Base-by-base conservation (phyloP, 2,329 filamentous ascomycete genomes). In the Trichothecium sympodiale region DNA sequence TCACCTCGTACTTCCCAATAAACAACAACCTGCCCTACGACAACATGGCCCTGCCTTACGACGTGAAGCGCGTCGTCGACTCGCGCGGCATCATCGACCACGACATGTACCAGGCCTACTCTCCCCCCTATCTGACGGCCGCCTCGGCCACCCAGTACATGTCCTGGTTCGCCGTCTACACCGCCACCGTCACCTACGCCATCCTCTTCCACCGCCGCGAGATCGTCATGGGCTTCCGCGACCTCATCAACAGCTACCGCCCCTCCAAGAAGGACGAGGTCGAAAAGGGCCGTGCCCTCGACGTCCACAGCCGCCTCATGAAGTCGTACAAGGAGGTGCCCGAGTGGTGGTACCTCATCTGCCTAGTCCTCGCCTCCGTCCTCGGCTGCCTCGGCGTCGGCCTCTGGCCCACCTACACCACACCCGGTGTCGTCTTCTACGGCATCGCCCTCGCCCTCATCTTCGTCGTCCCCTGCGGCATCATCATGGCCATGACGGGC, bases 401-500 rank as follows among this genome's bases (percentile, higher is more conserved):
- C 2, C 57, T 54, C 3, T 71, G 62, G 60, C 59, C 66, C 10
- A 73, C 68, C 0, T 60, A 71, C 40, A 71, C 69, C 1, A 61
- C 63, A 0, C 62, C 64, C 1, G 65, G 61, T 2, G 67, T 70
- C 17, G 62, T 72, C 12, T 67, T 71, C 35, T 69, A 67, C 43
- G 66, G 66, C 27, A 52, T 73, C 13, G 55, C 55, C 1, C 59
- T 74, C 9, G 68, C 64, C 43, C 44, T 68, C 9, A 43, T 72
- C 17, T 70, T 72, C 38, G 61, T 72, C 29, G 57, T 73, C 8
- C 68, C 68, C 4, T 57, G 68, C 8, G 67, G 67, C 18, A 67
- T 72, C 40, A 63, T 71, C 49, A 65, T 64, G 47, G 65, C 67
- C 35, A 71, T 68, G 55, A 72, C 66, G 2, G 67, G 66, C 36